These are phyloP conservation scores for Mycena capillaripes DNA, from an alignment of 768 basidiomycete species.

Conservation along the genomic window DNA sequence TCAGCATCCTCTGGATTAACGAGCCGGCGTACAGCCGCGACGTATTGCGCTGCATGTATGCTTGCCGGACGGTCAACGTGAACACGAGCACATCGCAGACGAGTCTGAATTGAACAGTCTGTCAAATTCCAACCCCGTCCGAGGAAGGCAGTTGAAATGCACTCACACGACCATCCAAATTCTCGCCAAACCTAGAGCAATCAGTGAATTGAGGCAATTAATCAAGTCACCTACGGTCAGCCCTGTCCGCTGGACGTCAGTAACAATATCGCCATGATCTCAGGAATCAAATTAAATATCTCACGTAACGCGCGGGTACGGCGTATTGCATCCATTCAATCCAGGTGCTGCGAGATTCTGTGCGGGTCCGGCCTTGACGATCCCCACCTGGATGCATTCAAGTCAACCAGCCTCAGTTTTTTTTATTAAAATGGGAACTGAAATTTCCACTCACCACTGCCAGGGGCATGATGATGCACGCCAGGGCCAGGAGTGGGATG, in stretches of 20 bases:
- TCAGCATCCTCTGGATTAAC: constrained; percentile 22
- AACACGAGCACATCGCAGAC: constrained; percentile 27
- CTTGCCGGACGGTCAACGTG: constrained; percentile 23
- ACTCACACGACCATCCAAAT: constrained; percentile 20
- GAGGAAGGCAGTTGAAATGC: constrained; percentile 17
- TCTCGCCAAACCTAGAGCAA: constrained; percentile 15
- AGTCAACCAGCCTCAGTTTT: constrained; percentile 18
- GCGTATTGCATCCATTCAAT: constrained; percentile 28
- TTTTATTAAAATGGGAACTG: constrained; percentile 12
- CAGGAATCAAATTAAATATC: constrained; percentile 17
- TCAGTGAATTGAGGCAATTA: constrained; percentile 24
- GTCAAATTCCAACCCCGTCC: constrained; percentile 9
- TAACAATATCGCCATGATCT: constrained; percentile 18
- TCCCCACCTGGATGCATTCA: constrained; percentile 21
- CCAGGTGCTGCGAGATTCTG: constrained; percentile 28
- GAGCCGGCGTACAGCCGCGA: constrained; percentile 18
- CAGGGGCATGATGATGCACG: constrained; percentile 14
- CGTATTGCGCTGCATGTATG: constrained; percentile 17
- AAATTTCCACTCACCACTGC: constrained; percentile 21
- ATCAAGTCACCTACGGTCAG: constrained; percentile 22
- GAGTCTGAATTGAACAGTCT: constrained; percentile 19
- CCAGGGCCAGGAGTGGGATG: constrained; percentile 17
- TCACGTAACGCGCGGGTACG: constrained; percentile 25
- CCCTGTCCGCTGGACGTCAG: constrained; percentile 20
- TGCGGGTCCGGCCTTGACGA: constrained; percentile 5